Evolutionary conservation across 2,329 filamentous ascomycete genomes (phyloP).

Genomic region (Bipolaris victoriae): DNA sequence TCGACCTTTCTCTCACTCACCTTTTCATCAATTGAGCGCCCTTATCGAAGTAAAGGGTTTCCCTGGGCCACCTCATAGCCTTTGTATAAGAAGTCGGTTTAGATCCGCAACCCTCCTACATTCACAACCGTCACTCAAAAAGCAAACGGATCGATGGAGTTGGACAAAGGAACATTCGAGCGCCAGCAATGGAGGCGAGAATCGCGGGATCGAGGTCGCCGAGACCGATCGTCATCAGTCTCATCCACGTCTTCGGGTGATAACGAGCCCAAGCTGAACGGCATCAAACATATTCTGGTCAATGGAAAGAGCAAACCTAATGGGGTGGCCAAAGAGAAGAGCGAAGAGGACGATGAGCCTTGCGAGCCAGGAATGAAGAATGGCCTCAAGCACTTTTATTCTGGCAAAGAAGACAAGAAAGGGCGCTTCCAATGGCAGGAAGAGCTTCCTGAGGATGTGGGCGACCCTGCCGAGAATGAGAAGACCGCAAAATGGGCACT

Average conservation of each 20-base stretch:
- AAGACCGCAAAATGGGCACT: conserved; percentile 66
- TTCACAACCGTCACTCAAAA: not conserved
- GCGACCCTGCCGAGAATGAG: conserved; percentile 60
- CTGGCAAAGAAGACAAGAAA: conserved; percentile 52
- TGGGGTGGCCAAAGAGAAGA: conserved; percentile 9
- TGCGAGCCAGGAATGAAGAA: conserved; percentile 47
- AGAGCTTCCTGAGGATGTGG: conserved; percentile 43
- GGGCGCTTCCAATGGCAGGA: conserved; percentile 45
- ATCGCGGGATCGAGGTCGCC: not conserved
- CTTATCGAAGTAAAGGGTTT: not conserved
- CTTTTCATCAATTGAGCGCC: not conserved
- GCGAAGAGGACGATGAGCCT: conserved; percentile 20
- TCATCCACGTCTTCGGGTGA: conserved; percentile 16
- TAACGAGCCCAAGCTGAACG: conserved; percentile 10
- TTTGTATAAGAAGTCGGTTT: too few relatives aligned
- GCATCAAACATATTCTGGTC: conserved; percentile 20
- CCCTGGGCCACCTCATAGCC: too few relatives aligned
- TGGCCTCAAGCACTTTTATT: conserved; percentile 57
- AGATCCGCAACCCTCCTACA: not conserved
- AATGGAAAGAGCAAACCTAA: conserved; percentile 18
- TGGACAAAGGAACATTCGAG: too few relatives aligned
- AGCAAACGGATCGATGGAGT: too few relatives aligned
- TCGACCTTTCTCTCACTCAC: not conserved
- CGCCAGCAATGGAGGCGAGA: not conserved
- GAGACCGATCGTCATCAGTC: not conserved